Evolutionary conservation across 192 early-diverging fungal species (phyloP), one percentile per base, ranked within the genome.

Genomic region (Coemansia sp.): DNA sequence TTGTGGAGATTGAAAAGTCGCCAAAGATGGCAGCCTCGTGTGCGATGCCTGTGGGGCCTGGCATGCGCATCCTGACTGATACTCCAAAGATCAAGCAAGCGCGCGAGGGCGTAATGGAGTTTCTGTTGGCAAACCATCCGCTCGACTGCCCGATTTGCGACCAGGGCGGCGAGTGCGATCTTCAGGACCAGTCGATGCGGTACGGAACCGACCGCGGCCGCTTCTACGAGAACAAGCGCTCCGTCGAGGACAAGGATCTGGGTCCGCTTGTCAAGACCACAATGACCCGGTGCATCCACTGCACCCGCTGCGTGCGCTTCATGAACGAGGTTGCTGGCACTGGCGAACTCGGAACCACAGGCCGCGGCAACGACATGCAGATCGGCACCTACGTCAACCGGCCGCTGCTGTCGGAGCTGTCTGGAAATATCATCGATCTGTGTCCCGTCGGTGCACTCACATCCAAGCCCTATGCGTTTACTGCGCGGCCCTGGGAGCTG

Each of bases 261-360:
- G 97, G 97, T 25, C 97, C 97, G 42, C 85, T 99, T 59, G 89
- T 99, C 57, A 92, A 93, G 73, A 99, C 97, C 17, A 87, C 87
- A 48, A 99, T 99, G 97, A 99, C 91, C 36, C 88, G 97, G 54
- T 99, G 97, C 85, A 99, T 99, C 81, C 97, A 99, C 71, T 99
- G 97, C 87, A 99, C 97, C 22, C 91, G 97, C 45, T 99, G 97
- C 67, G 97, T 99, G 59, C 90, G 97, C 62, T 99, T 99, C 54
- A 89, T 95, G 42, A 99, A 96, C 83, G 97, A 99, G 81, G 91
- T 99, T 57, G 97, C 95, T 32, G 97, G 97, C 33, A 92, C 92
- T 29, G 86, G 86, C 61, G 97, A 97, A 75, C 88, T 99, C 52
- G 97, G 97, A 59, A 96, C 97, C 13, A 89, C 89, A 48, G 97